Percentiles rank a stretch among this genome's conserved stretches.
Conservation (phyloP, 257 asterid genomes). For the Anisodus acutangulus region DNA sequence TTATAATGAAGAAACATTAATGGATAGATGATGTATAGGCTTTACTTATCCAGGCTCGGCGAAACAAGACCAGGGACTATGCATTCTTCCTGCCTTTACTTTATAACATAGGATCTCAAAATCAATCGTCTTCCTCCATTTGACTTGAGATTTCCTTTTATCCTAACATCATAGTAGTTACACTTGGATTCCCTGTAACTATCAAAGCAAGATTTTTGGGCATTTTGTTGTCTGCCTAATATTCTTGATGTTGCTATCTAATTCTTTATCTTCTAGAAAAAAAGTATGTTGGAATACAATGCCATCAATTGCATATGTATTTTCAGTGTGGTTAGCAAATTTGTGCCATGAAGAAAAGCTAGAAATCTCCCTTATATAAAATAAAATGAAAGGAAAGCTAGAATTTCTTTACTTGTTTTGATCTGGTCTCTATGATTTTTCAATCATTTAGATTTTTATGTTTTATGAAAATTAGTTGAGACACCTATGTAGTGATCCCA, state of each 20-base stretch:
- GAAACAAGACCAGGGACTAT: neutral
- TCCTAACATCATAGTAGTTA: neutral
- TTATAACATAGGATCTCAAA: neutral
- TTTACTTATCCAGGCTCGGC: neutral
- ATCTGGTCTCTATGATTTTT: neutral
- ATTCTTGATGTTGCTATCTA: neutral
- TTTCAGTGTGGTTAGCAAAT: neutral
- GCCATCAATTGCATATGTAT: neutral
- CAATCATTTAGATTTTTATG: neutral
- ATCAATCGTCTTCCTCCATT: neutral
- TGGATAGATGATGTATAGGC: neutral
- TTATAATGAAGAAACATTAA: neutral
- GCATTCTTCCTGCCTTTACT: neutral
- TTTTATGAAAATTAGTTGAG: neutral
- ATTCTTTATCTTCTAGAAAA: neutral
- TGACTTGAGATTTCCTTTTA: constrained; percentile 19
- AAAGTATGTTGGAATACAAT: neutral
- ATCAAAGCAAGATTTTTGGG: neutral
- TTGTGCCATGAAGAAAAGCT: neutral
- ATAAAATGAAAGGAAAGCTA: no score
- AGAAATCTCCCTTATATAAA: neutral
- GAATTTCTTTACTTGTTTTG: no score
- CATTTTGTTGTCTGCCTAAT: constrained; percentile 4
- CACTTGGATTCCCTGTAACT: constrained; percentile 10
- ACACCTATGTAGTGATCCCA: neutral